Evolutionary conservation across 1,284 basidiomycete species (phyloP), one percentile per base, ranked within the genome.

Genomic region (Melanopsichium pennsylvanicum): DNA sequence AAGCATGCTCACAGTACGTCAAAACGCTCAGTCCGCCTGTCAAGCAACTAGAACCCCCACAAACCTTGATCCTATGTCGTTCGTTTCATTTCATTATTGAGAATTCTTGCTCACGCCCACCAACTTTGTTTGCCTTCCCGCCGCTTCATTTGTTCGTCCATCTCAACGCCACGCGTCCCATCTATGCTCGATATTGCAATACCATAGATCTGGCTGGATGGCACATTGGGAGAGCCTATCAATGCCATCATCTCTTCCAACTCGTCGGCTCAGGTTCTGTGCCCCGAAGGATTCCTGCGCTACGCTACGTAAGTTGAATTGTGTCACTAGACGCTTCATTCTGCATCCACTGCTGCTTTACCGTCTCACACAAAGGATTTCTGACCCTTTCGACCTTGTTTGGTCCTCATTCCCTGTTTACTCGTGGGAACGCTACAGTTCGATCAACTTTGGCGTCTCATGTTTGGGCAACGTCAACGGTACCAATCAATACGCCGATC

Each of bases 361-460:
- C n/a, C 23, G 5, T 19, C 5, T 4, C 6, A 6, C 26, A 8
- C 21, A n/a, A n/a, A 18, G 19, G 27, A 29, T 29, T n/a, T n/a
- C 51, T 45, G 40, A 48, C 33, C 26, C 15, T 22, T 29, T 26
- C 23, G 6, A 16, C n/a, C 19, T n/a, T 52, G 1, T 21, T 15
- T 10, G 35, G n/a, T 44, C 15, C 34, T 11, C 21, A 23, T 13
- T 31, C 29, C 10, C 15, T 15, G n/a, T n/a, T n/a, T n/a, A n/a
- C n/a, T n/a, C n/a, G n/a, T n/a, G n/a, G n/a, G n/a, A n/a, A n/a
- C n/a, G n/a, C n/a, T n/a, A n/a, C n/a, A n/a, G n/a, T 13, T 78
- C 77, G 22, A 64, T 79, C 43, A 72, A 79, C 27, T 79, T 76
- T 51, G 77, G 77, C 37, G 74, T 80, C 16, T 80, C 78, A 8